phyloP scores from a whole-genome alignment of 2,329 filamentous ascomycete species.

The Lasiodiplodia sp. region DNA sequence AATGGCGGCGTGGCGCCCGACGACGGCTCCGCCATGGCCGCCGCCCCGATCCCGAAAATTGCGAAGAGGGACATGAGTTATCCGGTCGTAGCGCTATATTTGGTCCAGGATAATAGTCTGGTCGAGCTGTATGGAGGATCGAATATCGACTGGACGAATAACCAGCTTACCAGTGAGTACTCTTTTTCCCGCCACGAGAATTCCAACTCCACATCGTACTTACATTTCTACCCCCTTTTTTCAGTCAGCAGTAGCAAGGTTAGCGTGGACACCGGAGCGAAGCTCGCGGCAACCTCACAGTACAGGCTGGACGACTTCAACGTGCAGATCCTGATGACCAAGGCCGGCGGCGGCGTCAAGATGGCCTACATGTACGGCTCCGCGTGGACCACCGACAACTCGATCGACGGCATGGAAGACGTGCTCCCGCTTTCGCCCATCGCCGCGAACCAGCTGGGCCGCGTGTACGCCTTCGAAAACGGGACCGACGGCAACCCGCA shows the following conservation, averaged over 20 bases:
- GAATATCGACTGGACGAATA: neutral
- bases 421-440: conserved; percentile 9
- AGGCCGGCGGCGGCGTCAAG: conserved; percentile 11
- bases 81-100: neutral
- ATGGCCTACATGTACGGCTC: conserved; percentile 26
- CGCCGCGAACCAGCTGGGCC: conserved; percentile 18
- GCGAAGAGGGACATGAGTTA: neutral
- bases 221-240: neutral
- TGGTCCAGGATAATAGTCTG: neutral
- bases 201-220: neutral
- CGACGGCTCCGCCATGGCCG: conserved; percentile 8
- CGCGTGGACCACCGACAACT: neutral
- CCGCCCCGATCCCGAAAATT: neutral
- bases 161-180: neutral
- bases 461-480: conserved; percentile 19
- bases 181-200: no score
- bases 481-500: neutral
- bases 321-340: conserved; percentile 16
- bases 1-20: neutral
- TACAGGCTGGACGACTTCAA: conserved; percentile 18
- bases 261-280: conserved; percentile 1
- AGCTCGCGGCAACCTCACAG: conserved; percentile 15
- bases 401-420: conserved; percentile 2
- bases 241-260: neutral
- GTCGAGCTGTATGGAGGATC: neutral